Base-by-base conservation (phyloP, 208 protist genomes). In the Acanthamoeba lenticulata region DNA sequence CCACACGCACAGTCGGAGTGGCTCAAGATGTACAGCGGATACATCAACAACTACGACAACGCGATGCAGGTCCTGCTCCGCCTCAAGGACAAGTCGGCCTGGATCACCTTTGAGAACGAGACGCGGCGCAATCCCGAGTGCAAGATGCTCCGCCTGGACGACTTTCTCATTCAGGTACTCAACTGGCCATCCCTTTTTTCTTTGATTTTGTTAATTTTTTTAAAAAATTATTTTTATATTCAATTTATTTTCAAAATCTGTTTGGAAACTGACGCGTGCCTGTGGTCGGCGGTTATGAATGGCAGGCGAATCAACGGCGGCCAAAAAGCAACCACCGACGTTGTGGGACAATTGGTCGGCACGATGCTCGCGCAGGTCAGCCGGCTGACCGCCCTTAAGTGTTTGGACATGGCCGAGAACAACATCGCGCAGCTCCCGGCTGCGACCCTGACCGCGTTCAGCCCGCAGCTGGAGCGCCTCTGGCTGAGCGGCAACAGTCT, bases 41-140 rank as follows among this genome's bases (percentile, higher is more conserved):
- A 81, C 38, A 81, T 81, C 69, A 81, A 81, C 69, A 81, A 81
- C 38, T 81, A 81, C 17, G 69, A 81, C 34, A 81, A 40, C 24
- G 69, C 40, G 38, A 47, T 45, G 69, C 69, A 45, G 69, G 34
- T 81, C 38, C 40, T 81, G 69, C 7, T n/a, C 36, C 69, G 69
- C 9, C 69, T 81, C 69, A 81, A 81, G 69, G 38, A 81, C 36
- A 81, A 81, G 38, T 81, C 69, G 36, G 5, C 69, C 36, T 81
- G 69, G 69, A 47, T 47, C 4, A 15, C 69, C 40, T 81, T 47
- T 21, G 69, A 81, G 69, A 45, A 40, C 34, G 69, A 21, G 2
- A 81, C 34, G 21, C 69, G 69, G 36, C 17, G 21, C 36, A 19
- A 29, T 27, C 69, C 69, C 69, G 69, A 81, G 1, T 81, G 69